Evolutionary conservation across 129 eudicot genomes (phyloP), one percentile per base, ranked within the genome.

Genomic region (Scalesia atractyloides): DNA sequence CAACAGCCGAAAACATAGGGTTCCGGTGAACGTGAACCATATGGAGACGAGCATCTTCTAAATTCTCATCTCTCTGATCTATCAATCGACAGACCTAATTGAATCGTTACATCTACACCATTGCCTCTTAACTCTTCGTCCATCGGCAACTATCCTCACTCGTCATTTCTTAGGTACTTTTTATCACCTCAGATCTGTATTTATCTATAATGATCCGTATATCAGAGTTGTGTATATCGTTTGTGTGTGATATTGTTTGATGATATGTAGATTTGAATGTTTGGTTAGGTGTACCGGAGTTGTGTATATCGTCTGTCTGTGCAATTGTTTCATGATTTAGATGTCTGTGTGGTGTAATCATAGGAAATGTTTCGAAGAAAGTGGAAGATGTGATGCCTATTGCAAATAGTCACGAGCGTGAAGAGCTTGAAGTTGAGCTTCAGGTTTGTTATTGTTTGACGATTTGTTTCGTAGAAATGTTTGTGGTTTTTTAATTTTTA

Each of bases 401-500:
- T 26, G 89, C 90, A 0, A 84, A 90, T 9, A 90, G 93, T 17
- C 94, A 87, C 26, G 94, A 84, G 39, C 94, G 89, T 15, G 94
- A 85, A 57, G 94, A 87, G 86, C 87, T 87, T 43, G 87, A 82
- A 68, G 94, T 87, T 51, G 86, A 87, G 76, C 87, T 87, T 75
- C 69, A 82, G 89, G 90, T 82, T n/a, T n/a, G n/a, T n/a, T n/a
- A n/a, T n/a, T n/a, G n/a, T n/a, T n/a, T n/a, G n/a, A n/a, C n/a
- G n/a, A n/a, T n/a, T n/a, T n/a, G n/a, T n/a, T n/a, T n/a, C n/a
- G n/a, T n/a, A n/a, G n/a, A n/a, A n/a, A 8, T 33, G 4, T 5
- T 60, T n/a, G 18, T 11, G 2, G 6, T 66, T 22, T 1, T 18
- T 48, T 65, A 22, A 16, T 16, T 5, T 44, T 34, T 52, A 12